Evolutionary conservation across 208 protist genomes (phyloP).

Genomic region (Trypanosoma boissoni): DNA sequence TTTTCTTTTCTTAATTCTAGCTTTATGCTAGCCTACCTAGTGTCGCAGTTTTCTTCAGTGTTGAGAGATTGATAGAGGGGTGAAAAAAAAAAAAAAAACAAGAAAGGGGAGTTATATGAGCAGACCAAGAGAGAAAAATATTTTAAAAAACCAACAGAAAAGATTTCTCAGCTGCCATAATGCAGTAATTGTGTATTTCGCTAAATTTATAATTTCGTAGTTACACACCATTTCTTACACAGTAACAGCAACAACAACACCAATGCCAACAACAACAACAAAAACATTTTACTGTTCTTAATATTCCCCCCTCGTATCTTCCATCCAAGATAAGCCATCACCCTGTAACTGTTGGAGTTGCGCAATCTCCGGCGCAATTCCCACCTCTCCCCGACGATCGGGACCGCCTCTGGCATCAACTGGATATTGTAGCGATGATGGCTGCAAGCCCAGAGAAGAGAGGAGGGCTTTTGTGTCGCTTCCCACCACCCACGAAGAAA

Average conservation of each 20-base stretch:
- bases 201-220: no score
- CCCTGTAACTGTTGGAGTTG: neutral
- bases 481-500: conserved; percentile 5
- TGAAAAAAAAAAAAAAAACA: conserved; percentile 1
- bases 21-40: no score
- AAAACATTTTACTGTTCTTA: no score
- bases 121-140: conserved; percentile 11
- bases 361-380: neutral
- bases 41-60: no score
- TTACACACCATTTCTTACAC: no score
- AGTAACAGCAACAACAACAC: no score
- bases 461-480: conserved; percentile 43
- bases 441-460: conserved; percentile 30
- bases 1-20: conserved; percentile 4
- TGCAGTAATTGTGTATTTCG: no score
- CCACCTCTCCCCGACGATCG: conserved; percentile 9
- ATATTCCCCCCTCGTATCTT: conserved; percentile 19
- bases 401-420: neutral
- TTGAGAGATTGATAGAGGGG: neutral
- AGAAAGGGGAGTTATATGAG: neutral
- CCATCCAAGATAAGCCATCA: conserved; percentile 1
- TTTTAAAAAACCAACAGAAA: conserved; percentile 3
- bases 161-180: neutral
- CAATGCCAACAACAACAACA: no score
- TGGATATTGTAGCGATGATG: conserved; percentile 39